These are phyloP conservation scores for Neonothopanus nambi DNA, from an alignment of 1,284 basidiomycete species.

Conservation along the genomic window DNA sequence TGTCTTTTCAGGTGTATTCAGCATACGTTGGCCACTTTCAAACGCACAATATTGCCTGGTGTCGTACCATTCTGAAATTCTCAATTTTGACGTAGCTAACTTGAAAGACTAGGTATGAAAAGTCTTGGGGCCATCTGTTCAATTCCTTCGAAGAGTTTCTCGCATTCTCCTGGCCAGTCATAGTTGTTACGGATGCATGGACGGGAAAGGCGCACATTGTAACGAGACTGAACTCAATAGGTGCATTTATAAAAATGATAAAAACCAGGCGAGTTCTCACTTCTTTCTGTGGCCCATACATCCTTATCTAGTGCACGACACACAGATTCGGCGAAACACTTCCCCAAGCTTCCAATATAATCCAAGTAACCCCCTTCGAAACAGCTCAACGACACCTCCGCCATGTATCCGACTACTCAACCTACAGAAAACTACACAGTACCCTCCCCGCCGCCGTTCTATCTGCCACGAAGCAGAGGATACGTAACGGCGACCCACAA, in stretches of 20 bases:
- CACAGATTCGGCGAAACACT: conserved; percentile 72
- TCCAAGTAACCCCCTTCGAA: conserved; percentile 67
- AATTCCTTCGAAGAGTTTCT: conserved; percentile 81
- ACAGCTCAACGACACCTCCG: conserved; percentile 66
- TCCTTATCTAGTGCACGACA: conserved; percentile 8
- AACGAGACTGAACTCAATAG: conserved; percentile 68
- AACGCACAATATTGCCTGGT: conserved; percentile 73
- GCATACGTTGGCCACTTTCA: conserved; percentile 86
- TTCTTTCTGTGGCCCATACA: background rate
- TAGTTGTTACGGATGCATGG: conserved; percentile 72
- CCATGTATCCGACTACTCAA: conserved; percentile 65
- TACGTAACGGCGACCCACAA: conserved; percentile 68
- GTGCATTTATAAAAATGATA: conserved; percentile 77
- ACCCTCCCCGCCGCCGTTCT: conserved; percentile 75
- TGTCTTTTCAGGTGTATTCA: conserved; percentile 63
- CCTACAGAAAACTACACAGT: conserved; percentile 73
- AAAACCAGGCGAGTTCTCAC: conserved; percentile 57
- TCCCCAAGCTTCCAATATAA: conserved; percentile 67
- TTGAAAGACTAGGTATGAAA: conserved; percentile 63
- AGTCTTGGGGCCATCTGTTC: conserved; percentile 82
- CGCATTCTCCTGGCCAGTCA: conserved; percentile 83
- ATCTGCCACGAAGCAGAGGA: conserved; percentile 65
- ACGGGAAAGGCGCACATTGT: conserved; percentile 81
- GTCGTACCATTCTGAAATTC: conserved; percentile 21
- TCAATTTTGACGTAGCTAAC: conserved; percentile 13